These are phyloP conservation scores for Leishmania martiniquensis DNA, from an alignment of 208 protist genomes.

Conservation along the genomic window DNA sequence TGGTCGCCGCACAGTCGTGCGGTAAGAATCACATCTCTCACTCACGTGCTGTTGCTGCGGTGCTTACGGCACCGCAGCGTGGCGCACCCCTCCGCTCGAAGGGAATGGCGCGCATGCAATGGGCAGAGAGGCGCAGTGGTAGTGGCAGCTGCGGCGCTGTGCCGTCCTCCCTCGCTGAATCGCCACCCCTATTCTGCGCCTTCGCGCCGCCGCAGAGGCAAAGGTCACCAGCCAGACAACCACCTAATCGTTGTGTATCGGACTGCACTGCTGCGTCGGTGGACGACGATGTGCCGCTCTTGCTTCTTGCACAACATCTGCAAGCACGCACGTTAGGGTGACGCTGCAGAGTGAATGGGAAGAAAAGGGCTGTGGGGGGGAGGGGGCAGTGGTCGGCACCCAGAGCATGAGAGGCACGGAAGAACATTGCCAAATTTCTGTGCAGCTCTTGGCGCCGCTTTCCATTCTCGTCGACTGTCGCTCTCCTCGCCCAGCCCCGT, in stretches of 20 bases:
- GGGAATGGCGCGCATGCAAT: background rate
- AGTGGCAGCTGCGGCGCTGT: background rate
- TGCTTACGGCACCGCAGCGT: background rate
- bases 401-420: background rate
- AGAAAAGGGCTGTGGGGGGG: background rate
- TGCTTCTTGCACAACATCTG: background rate
- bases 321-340: background rate
- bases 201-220: background rate
- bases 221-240: background rate
- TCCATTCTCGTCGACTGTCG: background rate
- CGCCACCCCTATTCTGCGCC: background rate
- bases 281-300: constrained; percentile 15
- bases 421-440: background rate
- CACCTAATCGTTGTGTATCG: background rate
- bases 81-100: background rate
- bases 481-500: background rate
- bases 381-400: background rate
- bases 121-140: background rate
- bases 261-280: background rate
- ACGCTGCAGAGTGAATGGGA: background rate
- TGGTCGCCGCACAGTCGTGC: background rate
- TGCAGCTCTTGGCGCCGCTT: background rate
- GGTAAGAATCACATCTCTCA: background rate
- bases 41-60: background rate
- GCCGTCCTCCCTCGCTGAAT: background rate